A percentile compares a stretch with the other conserved stretches of the same genome.
Evolutionary conservation across 176 grass and related monocot species (phyloP).

Genomic region (Guadua angustifolia): DNA sequence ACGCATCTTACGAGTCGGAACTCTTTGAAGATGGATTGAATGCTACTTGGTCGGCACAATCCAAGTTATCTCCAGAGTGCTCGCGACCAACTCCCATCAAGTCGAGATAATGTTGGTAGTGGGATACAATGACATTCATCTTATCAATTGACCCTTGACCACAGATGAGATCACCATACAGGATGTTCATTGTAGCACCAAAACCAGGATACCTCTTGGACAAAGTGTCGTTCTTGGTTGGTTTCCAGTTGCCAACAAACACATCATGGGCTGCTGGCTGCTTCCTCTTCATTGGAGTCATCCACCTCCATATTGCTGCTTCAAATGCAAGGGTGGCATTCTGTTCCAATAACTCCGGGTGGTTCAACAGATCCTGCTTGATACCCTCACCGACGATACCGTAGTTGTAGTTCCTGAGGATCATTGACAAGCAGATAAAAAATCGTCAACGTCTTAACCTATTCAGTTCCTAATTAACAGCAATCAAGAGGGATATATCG

Average conservation of each 20-base stretch:
- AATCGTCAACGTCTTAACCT: neutral
- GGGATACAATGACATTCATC: slow-evolving; percentile 78
- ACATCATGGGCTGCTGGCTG: slow-evolving; percentile 87
- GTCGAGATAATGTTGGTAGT: slow-evolving; percentile 80
- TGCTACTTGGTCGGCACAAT: slow-evolving; percentile 68
- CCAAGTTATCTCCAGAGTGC: slow-evolving; percentile 70
- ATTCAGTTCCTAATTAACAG: slow-evolving; percentile 14
- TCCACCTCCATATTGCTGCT: slow-evolving; percentile 95
- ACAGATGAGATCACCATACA: slow-evolving; percentile 74
- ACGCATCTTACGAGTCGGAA: slow-evolving; percentile 31
- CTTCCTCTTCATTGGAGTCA: slow-evolving; percentile 89
- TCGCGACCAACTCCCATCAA: slow-evolving; percentile 75
- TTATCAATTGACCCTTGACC: slow-evolving; percentile 60
- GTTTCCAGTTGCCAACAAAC: slow-evolving; percentile 93
- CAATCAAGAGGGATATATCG: slow-evolving; percentile 3
- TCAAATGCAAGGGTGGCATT: slow-evolving; percentile 91
- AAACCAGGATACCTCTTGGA: slow-evolving; percentile 83
- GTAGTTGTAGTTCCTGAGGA: slow-evolving; percentile 81
- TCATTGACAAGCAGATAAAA: slow-evolving; percentile 40
- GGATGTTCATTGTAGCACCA: slow-evolving; percentile 81
- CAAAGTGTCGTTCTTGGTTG: slow-evolving; percentile 78
- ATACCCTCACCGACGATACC: slow-evolving; percentile 70
- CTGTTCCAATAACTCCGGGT: slow-evolving; percentile 88
- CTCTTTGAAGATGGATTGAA: slow-evolving; percentile 67
- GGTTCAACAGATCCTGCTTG: slow-evolving; percentile 78